A percentile compares a stretch with the other conserved stretches of the same genome.
phyloP scores from a whole-genome alignment of 306 rosid genomes.

The Senna tora region DNA sequence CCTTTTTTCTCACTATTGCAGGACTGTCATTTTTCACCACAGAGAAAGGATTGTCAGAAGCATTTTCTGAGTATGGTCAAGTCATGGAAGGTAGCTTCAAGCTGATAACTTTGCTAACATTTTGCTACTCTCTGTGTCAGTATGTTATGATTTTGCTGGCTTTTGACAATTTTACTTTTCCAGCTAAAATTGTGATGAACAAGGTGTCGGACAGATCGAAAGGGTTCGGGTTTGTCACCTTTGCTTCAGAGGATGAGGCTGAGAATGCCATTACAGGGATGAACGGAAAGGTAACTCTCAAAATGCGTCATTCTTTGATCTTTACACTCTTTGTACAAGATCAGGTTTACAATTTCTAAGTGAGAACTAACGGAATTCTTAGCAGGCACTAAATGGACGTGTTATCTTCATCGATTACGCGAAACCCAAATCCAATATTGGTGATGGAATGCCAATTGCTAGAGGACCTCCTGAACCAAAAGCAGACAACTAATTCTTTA shows the following conservation, averaged over 20 bases:
- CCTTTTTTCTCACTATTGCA: constrained; percentile 34
- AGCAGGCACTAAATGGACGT: constrained; percentile 86
- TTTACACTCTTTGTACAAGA: background rate
- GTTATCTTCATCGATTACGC: constrained; percentile 82
- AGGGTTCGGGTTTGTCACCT: constrained; percentile 92
- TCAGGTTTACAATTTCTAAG: background rate
- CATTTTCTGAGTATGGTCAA: constrained; percentile 78
- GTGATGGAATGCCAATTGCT: constrained; percentile 69
- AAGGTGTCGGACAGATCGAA: constrained; percentile 77
- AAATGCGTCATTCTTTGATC: background rate
- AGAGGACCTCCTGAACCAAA: constrained; percentile 79
- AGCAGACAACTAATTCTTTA: constrained; percentile 32
- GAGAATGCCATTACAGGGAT: constrained; percentile 70
- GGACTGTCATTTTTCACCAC: constrained; percentile 78
- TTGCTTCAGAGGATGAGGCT: constrained; percentile 84
- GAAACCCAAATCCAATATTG: constrained; percentile 51
- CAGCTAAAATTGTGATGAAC: constrained; percentile 82
- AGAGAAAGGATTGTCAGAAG: constrained; percentile 73
- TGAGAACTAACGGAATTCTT: constrained; percentile 32
- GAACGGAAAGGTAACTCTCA: constrained; percentile 73
- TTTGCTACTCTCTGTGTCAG: constrained; percentile 10
- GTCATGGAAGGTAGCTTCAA: constrained; percentile 76
- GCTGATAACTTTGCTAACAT: constrained; percentile 22
- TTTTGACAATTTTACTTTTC: constrained; percentile 37
- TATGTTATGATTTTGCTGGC: constrained; percentile 11